phyloP scores from a whole-genome alignment of 139 green algal genomes.

The Chlamydomonas sp. region DNA sequence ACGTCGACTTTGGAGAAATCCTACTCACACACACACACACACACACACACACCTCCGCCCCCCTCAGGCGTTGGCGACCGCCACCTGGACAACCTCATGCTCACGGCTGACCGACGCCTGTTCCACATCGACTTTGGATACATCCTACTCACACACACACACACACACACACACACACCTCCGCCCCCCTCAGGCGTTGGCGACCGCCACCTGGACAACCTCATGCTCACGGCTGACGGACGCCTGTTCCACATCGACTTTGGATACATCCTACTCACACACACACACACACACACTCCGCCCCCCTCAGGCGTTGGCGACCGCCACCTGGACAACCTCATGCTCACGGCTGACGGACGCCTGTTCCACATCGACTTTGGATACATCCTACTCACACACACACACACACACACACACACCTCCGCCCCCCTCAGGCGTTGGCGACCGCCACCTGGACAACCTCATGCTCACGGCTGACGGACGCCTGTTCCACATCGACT shows the following conservation, averaged over 20 bases:
- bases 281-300: too few species aligned
- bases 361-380: slow-evolving; percentile 98
- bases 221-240: slow-evolving; percentile 82
- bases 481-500: slow-evolving; percentile 95
- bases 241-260: slow-evolving; percentile 97
- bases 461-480: slow-evolving; percentile 83
- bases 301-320: slow-evolving; percentile 94
- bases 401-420: too few species aligned
- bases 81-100: slow-evolving; percentile 96
- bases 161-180: too few species aligned
- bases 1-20: slow-evolving; percentile 97
- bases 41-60: too few species aligned
- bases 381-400: slow-evolving; percentile 94
- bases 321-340: slow-evolving; percentile 94
- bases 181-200: too few species aligned
- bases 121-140: slow-evolving; percentile 98
- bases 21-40: too few species aligned
- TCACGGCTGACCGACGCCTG: slow-evolving; percentile 71
- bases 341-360: slow-evolving; percentile 75
- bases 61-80: slow-evolving; percentile 91
- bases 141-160: too few species aligned
- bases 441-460: slow-evolving; percentile 95
- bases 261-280: slow-evolving; percentile 93
- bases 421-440: too few species aligned
- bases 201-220: slow-evolving; percentile 94